Evolutionary conservation across 1,284 basidiomycete species (phyloP).

Genomic region (Gastroboletus turbinatus): DNA sequence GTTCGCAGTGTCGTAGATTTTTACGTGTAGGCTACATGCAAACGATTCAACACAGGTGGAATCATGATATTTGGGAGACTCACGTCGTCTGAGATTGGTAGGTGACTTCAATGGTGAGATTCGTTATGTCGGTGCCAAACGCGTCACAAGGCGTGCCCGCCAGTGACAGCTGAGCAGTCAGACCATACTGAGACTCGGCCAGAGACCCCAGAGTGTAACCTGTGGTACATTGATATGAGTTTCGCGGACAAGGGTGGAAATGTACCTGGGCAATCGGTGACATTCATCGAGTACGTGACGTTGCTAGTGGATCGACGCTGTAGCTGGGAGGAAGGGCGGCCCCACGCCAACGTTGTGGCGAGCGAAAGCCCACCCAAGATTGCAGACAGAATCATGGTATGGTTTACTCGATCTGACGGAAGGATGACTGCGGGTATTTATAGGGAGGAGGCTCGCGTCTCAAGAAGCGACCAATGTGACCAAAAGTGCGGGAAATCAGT

Average conservation of each 20-base stretch:
- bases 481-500: neutral
- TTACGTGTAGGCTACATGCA: slow-evolving; percentile 62
- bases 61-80: slow-evolving; percentile 21
- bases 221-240: slow-evolving; percentile 15
- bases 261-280: slow-evolving; percentile 32
- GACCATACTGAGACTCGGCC: slow-evolving; percentile 45
- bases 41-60: neutral
- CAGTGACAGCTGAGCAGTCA: slow-evolving; percentile 57
- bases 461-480: neutral
- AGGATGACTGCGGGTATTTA: slow-evolving; percentile 10
- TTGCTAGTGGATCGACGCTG: slow-evolving; percentile 4
- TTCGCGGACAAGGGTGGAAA: neutral
- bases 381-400: slow-evolving; percentile 15
- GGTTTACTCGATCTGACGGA: neutral
- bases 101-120: slow-evolving; percentile 64
- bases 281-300: slow-evolving; percentile 25
- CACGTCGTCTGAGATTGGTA: slow-evolving; percentile 55
- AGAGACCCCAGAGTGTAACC: slow-evolving; percentile 56
- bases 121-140: slow-evolving; percentile 65
- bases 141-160: slow-evolving; percentile 67
- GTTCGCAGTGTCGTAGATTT: slow-evolving; percentile 68
- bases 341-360: slow-evolving; percentile 12
- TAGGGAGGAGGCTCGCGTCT: neutral
- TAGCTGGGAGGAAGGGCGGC: slow-evolving; percentile 2
- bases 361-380: slow-evolving; percentile 25